phyloP scores from a whole-genome alignment of 352 stramenopile genomes.

The Lagenidium sp. region DNA sequence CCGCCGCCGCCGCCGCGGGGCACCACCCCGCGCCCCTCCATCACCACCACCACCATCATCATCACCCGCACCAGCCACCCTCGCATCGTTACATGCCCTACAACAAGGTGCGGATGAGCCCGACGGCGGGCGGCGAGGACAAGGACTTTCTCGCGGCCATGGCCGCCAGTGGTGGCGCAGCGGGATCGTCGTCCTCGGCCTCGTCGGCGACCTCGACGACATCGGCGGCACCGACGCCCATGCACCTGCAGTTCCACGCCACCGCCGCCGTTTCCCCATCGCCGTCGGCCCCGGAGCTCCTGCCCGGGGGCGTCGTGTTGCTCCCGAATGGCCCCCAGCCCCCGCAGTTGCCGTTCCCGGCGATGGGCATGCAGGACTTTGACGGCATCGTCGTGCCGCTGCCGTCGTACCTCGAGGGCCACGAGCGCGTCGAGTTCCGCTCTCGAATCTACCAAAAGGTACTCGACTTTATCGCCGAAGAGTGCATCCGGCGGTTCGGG shows the following conservation, averaged over 20 bases:
- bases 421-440: conserved; percentile 67
- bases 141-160: conserved; percentile 9
- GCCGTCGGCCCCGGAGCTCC: conserved; percentile 10
- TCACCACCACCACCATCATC: too few relatives aligned
- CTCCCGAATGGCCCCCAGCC: conserved; percentile 39
- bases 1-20: neutral
- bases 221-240: conserved; percentile 12
- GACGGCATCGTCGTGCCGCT: conserved; percentile 72
- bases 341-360: conserved; percentile 37
- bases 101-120: conserved; percentile 14
- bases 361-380: conserved; percentile 65
- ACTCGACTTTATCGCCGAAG: conserved; percentile 75
- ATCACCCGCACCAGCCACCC: too few relatives aligned
- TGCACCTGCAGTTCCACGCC: conserved; percentile 15
- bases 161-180: conserved; percentile 3
- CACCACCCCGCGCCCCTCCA: neutral
- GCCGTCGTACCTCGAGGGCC: conserved; percentile 61
- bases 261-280: neutral
- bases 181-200: too few relatives aligned
- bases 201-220: conserved; percentile 4
- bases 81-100: conserved; percentile 15
- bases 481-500: conserved; percentile 50
- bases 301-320: conserved; percentile 24
- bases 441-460: conserved; percentile 78
- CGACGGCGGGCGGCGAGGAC: neutral